phyloP scores from a whole-genome alignment of 169 alveolate species.

The Babesia divergens region DNA sequence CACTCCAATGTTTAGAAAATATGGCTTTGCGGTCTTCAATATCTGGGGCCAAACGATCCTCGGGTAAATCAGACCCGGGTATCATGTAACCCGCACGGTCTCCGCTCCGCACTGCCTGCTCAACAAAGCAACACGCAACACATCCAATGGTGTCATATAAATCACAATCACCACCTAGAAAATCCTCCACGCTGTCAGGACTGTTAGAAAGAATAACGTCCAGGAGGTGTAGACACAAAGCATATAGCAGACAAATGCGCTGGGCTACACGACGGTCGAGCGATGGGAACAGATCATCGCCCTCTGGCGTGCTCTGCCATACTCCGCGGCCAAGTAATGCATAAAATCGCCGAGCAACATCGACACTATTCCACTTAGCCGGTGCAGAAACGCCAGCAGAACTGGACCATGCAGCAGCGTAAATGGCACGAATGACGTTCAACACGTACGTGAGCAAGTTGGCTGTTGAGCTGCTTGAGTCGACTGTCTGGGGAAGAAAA shows the following conservation, averaged over 20 bases:
- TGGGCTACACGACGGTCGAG: slow-evolving; percentile 34
- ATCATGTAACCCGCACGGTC: slow-evolving; percentile 10
- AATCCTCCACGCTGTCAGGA: background rate
- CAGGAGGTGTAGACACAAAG: slow-evolving; percentile 11
- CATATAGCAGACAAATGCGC: slow-evolving; percentile 23
- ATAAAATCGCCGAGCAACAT: slow-evolving; percentile 17
- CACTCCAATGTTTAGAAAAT: slow-evolving; percentile 52
- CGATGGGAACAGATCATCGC: background rate
- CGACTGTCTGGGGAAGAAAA: slow-evolving; percentile 4
- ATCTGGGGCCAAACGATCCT: slow-evolving; percentile 29
- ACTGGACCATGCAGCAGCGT: slow-evolving; percentile 2
- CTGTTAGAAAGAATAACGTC: slow-evolving; percentile 6
- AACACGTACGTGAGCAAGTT: background rate
- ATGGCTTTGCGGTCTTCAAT: slow-evolving; percentile 16
- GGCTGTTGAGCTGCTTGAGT: background rate
- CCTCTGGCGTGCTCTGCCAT: background rate
- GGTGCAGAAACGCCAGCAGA: background rate
- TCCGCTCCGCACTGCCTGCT: background rate
- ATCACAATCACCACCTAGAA: background rate
- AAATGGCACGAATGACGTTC: slow-evolving; percentile 15
- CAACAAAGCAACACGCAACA: slow-evolving; percentile 25
- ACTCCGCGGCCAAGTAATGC: slow-evolving; percentile 8
- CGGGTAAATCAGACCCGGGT: background rate
- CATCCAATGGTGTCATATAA: slow-evolving; percentile 1
- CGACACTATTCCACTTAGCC: background rate